Evolutionary conservation across 768 basidiomycete species (phyloP).

Genomic region (Amanita pallidorosea): DNA sequence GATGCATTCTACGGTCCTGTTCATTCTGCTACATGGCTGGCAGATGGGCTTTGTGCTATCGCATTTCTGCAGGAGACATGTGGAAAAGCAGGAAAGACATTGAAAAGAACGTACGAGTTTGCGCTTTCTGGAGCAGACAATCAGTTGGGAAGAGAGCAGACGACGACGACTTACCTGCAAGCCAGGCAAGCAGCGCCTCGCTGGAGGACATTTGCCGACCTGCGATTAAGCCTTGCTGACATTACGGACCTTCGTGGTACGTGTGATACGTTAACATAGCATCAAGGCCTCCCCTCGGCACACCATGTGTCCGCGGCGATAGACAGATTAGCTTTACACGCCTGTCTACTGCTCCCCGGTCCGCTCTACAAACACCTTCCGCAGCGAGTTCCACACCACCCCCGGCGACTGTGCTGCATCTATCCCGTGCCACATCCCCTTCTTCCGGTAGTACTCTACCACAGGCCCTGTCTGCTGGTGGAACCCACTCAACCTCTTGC

Average conservation of each 20-base stretch:
- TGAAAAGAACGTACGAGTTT: conserved; percentile 26
- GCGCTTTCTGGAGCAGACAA: conserved; percentile 20
- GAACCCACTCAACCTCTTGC: conserved; percentile 81
- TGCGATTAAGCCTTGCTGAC: conserved; percentile 5
- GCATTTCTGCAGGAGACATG: conserved; percentile 37
- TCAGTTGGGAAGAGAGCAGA: neutral
- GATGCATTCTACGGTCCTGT: conserved; percentile 37
- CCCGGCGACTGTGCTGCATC: conserved; percentile 92
- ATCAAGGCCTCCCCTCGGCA: conserved; percentile 2
- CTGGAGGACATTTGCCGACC: conserved; percentile 14
- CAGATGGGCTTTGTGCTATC: conserved; percentile 48
- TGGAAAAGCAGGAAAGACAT: neutral
- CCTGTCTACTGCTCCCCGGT: neutral
- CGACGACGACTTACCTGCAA: conserved; percentile 25
- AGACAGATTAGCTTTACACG: neutral
- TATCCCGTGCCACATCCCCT: conserved; percentile 82
- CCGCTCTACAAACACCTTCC: conserved; percentile 41
- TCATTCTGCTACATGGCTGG: conserved; percentile 43
- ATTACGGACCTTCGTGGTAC: conserved; percentile 3
- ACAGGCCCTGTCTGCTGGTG: conserved; percentile 94
- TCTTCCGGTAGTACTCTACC: conserved; percentile 89
- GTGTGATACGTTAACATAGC: conserved; percentile 4
- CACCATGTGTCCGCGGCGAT: conserved; percentile 4
- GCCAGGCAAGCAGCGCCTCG: conserved; percentile 34
- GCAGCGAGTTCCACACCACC: conserved; percentile 82